phyloP scores from a whole-genome alignment of 345 rosid genomes.

The Hypericum androsaemum region DNA sequence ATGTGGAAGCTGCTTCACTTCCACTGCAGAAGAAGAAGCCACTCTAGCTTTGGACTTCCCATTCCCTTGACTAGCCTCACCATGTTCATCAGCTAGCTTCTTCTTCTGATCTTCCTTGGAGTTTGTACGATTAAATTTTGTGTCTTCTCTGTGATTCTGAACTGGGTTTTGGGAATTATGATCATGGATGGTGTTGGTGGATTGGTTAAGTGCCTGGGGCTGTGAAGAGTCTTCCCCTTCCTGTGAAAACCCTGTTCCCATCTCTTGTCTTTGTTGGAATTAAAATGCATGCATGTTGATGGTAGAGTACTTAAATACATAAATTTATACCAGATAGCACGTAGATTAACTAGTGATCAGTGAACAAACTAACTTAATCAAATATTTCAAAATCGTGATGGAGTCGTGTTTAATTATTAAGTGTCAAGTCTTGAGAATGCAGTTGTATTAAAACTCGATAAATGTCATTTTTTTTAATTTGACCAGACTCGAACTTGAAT shows the following conservation, averaged over 20 bases:
- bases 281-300: too few relatives aligned
- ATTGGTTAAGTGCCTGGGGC: slow-evolving; percentile 8
- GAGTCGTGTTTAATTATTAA: too few relatives aligned
- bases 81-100: background rate
- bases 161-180: background rate
- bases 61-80: background rate
- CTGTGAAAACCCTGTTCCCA: slow-evolving; percentile 20
- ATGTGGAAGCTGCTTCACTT: slow-evolving; percentile 25
- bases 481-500: too few relatives aligned
- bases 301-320: too few relatives aligned
- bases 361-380: too few relatives aligned
- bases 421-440: too few relatives aligned
- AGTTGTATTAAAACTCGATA: too few relatives aligned
- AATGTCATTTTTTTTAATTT: too few relatives aligned
- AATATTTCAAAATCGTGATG: too few relatives aligned
- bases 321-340: too few relatives aligned
- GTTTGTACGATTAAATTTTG: background rate
- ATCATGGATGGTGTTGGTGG: background rate
- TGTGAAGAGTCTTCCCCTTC: slow-evolving; percentile 8
- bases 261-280: background rate
- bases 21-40: background rate
- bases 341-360: too few relatives aligned
- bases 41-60: background rate
- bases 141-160: background rate
- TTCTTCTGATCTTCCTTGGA: background rate